These are phyloP conservation scores for Lophiotrema nucula DNA, from an alignment of 495 filamentous ascomycete genomes.

Conservation along the genomic window DNA sequence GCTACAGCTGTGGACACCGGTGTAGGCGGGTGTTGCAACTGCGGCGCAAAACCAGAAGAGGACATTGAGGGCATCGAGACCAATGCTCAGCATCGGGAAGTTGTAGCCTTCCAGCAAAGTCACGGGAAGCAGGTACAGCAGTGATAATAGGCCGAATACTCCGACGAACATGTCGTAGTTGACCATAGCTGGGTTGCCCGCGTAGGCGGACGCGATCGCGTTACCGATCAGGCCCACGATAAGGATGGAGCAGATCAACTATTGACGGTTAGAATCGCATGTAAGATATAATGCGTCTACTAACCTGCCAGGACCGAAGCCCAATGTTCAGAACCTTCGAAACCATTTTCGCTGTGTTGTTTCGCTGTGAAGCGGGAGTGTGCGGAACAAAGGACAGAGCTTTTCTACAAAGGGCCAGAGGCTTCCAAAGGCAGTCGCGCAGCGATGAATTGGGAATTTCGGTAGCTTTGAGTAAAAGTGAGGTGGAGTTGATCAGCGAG, in stretches of 20 bases:
- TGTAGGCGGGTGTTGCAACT: slow-evolving; percentile 62
- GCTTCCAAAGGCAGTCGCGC: not conserved
- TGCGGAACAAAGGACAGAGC: not conserved
- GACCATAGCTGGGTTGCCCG: slow-evolving; percentile 56
- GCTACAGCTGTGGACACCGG: slow-evolving; percentile 59
- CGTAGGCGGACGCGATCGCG: slow-evolving; percentile 58
- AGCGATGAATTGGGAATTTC: no score
- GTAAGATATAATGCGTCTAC: not conserved
- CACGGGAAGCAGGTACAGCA: slow-evolving; percentile 61
- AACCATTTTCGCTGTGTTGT: slow-evolving; percentile 27
- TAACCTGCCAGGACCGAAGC: slow-evolving; percentile 29
- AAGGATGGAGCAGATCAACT: slow-evolving; percentile 69
- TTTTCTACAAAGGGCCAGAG: slow-evolving; percentile 9
- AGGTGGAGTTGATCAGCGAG: no score
- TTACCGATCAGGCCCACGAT: slow-evolving; percentile 66
- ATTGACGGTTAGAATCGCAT: not conserved
- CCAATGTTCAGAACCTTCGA: slow-evolving; percentile 25
- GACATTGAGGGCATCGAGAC: slow-evolving; percentile 58
- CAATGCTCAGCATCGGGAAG: slow-evolving; percentile 55
- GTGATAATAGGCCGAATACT: slow-evolving; percentile 64
- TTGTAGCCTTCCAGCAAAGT: slow-evolving; percentile 51
- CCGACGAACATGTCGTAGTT: slow-evolving; percentile 68
- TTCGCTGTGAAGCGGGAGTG: not conserved
- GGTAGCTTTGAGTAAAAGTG: no score
- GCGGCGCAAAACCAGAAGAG: slow-evolving; percentile 66